These are phyloP conservation scores for Gossypium rotundifolium DNA, from an alignment of 345 rosid species.

Conservation along the genomic window DNA sequence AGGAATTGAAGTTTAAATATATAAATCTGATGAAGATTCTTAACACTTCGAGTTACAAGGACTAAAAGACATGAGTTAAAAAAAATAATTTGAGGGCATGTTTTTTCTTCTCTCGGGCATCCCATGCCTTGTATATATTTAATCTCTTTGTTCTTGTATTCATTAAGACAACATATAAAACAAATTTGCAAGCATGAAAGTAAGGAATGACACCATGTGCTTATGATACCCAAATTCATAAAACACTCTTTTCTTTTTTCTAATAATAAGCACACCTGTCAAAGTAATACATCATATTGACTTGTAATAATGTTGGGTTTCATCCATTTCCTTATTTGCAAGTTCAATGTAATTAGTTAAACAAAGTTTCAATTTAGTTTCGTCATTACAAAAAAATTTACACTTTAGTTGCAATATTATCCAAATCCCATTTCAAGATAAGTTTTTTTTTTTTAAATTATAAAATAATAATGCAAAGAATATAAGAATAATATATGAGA, in stretches of 20 bases:
- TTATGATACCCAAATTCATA: neutral
- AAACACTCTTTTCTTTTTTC: neutral
- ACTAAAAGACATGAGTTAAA: slow-evolving; percentile 49
- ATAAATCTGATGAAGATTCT: slow-evolving; percentile 45
- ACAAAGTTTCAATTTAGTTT: no score
- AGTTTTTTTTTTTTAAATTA: no score
- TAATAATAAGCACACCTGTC: neutral
- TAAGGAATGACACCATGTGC: slow-evolving; percentile 17
- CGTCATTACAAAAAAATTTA: no score
- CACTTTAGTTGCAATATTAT: no score
- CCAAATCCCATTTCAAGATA: no score
- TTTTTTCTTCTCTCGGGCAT: slow-evolving; percentile 23
- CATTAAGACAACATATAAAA: slow-evolving; percentile 10
- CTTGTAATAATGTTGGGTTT: neutral
- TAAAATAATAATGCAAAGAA: no score
- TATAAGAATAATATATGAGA: no score
- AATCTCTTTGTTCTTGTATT: neutral
- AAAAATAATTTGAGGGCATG: slow-evolving; percentile 7
- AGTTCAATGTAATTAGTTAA: neutral
- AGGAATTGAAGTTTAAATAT: slow-evolving; percentile 20
- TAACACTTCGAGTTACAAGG: slow-evolving; percentile 42
- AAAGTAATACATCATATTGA: neutral
- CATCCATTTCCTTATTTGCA: neutral
- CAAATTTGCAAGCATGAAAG: slow-evolving; percentile 13
- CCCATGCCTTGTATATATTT: slow-evolving; percentile 12